Evolutionary conservation across 31 red algal species (phyloP).

Genomic region (Bonnemaisonia californica): DNA sequence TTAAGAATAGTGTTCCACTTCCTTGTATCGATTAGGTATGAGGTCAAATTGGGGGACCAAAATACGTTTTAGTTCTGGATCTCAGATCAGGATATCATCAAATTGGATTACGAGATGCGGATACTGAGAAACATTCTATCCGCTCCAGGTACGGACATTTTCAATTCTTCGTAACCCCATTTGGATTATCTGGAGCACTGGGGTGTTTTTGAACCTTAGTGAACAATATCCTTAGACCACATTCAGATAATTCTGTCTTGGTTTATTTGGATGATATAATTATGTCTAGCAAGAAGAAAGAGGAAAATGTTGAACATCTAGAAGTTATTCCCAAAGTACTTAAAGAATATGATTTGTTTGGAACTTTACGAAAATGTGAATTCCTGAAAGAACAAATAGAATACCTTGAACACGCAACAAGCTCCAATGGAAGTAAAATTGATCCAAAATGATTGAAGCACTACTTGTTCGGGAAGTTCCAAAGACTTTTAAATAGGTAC

Average conservation of each 20-base stretch:
- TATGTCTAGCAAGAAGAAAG: constrained; percentile 19
- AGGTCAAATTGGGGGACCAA: too few species aligned
- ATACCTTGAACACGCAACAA: constrained; percentile 28
- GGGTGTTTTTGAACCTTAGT: constrained; percentile 18
- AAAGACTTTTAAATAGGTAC: neutral
- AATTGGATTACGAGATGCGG: too few species aligned
- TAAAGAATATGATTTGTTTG: neutral
- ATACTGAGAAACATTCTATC: too few species aligned
- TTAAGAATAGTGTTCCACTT: constrained; percentile 48
- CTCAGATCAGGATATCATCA: too few species aligned
- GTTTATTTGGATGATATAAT: constrained; percentile 45
- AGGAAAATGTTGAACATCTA: constrained; percentile 29
- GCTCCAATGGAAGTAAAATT: neutral
- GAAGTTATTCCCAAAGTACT: constrained; percentile 7
- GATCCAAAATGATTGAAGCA: constrained; percentile 8
- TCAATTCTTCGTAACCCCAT: too few species aligned
- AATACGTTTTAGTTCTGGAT: too few species aligned
- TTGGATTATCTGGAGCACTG: too few species aligned
- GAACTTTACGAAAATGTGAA: constrained; percentile 14
- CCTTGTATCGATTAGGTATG: constrained; percentile 40
- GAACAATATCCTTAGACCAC: too few species aligned
- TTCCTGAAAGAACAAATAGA: constrained; percentile 22
- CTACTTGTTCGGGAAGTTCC: constrained; percentile 9
- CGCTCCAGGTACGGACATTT: too few species aligned
- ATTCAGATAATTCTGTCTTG: constrained; percentile 4